Percentiles rank a stretch among this genome's conserved stretches.
Evolutionary conservation across 805 yeast species (phyloP).

Genomic region (Cephaloascus fragrans): DNA sequence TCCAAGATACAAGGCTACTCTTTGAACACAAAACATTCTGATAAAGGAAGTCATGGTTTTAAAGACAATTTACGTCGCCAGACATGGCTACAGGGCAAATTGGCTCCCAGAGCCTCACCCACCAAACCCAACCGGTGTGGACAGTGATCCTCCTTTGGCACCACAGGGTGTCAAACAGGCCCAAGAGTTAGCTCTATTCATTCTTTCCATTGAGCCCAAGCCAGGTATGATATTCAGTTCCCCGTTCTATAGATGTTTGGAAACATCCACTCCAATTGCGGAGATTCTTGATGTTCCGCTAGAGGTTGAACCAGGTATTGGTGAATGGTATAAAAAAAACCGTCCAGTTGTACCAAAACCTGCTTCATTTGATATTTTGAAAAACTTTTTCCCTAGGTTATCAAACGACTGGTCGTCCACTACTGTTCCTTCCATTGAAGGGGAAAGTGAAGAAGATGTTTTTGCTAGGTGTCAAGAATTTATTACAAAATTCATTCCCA

Average conservation of each 20-base stretch:
- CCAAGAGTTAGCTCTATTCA: slow-evolving; percentile 56
- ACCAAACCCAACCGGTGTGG: slow-evolving; percentile 80
- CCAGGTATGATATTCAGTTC: slow-evolving; percentile 70
- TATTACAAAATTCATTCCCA: slow-evolving; percentile 46
- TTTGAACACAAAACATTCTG: not conserved
- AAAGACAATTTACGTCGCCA: slow-evolving; percentile 56
- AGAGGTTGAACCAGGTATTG: slow-evolving; percentile 70
- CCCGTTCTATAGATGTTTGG: slow-evolving; percentile 85
- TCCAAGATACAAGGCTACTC: not conserved
- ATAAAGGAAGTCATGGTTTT: slow-evolving; percentile 29
- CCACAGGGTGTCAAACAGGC: slow-evolving; percentile 80
- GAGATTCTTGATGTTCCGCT: slow-evolving; percentile 47
- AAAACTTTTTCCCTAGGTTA: slow-evolving; percentile 42
- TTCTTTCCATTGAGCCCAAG: slow-evolving; percentile 39
- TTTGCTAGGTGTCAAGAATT: slow-evolving; percentile 50
- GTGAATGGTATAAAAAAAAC: slow-evolving; percentile 84
- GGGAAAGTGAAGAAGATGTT: slow-evolving; percentile 71
- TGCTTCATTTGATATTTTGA: slow-evolving; percentile 38
- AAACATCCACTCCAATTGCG: slow-evolving; percentile 70
- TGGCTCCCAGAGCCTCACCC: slow-evolving; percentile 73
- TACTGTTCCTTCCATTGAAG: slow-evolving; percentile 49
- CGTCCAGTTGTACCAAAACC: slow-evolving; percentile 66
- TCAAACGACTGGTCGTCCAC: slow-evolving; percentile 42
- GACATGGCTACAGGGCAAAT: slow-evolving; percentile 88
- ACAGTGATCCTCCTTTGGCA: slow-evolving; percentile 82